A percentile compares a stretch with the other conserved stretches of the same genome.
Conservation (phyloP, 805 yeast species). For the Wickerhamomyces bovis region DNA sequence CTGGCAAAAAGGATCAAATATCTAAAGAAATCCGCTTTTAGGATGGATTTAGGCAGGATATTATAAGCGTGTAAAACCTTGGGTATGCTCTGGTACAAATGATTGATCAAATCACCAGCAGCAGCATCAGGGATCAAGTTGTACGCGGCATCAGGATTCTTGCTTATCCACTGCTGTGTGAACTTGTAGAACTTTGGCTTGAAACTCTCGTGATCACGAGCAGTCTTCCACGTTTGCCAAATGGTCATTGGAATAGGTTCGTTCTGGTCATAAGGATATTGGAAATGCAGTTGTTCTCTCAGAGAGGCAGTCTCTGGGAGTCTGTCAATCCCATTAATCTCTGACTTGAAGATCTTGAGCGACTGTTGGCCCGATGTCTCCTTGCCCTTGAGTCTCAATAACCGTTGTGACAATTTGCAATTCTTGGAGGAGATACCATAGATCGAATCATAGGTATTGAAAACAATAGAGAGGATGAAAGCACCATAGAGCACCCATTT, state of each 20-base stretch:
- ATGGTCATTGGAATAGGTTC: slow-evolving; percentile 68
- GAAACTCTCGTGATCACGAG: slow-evolving; percentile 47
- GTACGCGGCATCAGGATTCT: slow-evolving; percentile 62
- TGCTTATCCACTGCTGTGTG: slow-evolving; percentile 57
- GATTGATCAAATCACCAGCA: slow-evolving; percentile 48
- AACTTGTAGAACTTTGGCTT: slow-evolving; percentile 45
- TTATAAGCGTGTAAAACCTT: slow-evolving; percentile 70
- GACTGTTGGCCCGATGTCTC: background rate
- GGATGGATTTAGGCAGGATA: slow-evolving; percentile 69
- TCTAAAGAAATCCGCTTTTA: slow-evolving; percentile 91
- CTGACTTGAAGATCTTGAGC: slow-evolving; percentile 4
- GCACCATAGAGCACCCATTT: background rate
- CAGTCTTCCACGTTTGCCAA: slow-evolving; percentile 94
- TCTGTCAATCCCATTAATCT: background rate
- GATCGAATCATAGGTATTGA: slow-evolving; percentile 7
- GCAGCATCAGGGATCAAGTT: slow-evolving; percentile 67
- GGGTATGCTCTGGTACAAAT: slow-evolving; percentile 66
- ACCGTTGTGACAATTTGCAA: background rate
- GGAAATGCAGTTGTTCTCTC: slow-evolving; percentile 57
- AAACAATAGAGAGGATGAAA: slow-evolving; percentile 2
- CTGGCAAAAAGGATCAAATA: slow-evolving; percentile 81
- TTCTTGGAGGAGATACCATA: slow-evolving; percentile 7
- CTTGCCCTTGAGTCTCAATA: background rate
- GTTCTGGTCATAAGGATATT: slow-evolving; percentile 68
- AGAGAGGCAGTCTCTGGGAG: slow-evolving; percentile 18